These are phyloP conservation scores for Sutorius australiensis DNA, from an alignment of 768 basidiomycete species.

Conservation along the genomic window DNA sequence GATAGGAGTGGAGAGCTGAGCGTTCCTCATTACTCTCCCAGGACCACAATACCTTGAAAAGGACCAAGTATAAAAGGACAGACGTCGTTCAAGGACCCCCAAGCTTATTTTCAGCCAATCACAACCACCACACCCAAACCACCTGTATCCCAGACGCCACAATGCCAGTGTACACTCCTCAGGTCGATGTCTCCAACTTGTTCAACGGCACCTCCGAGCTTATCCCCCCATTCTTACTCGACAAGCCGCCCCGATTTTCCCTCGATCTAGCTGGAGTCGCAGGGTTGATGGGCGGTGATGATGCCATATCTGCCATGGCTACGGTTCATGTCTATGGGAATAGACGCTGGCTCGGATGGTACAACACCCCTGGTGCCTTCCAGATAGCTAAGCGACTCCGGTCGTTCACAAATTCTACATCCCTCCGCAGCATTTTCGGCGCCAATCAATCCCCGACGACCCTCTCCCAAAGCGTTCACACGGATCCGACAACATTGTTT, in stretches of 20 bases:
- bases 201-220: background rate
- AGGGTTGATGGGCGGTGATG: conserved; percentile 30
- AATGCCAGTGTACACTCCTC: conserved; percentile 3
- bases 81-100: too few species aligned
- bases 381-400: conserved; percentile 22
- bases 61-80: too few species aligned
- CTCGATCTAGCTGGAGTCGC: conserved; percentile 24
- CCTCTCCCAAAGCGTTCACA: conserved; percentile 12
- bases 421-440: background rate
- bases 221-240: background rate
- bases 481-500: conserved; percentile 21
- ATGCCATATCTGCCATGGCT: conserved; percentile 30
- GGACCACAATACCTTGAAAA: too few species aligned
- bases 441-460: background rate
- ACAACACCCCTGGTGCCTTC: conserved; percentile 33
- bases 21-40: too few species aligned
- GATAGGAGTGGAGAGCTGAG: too few species aligned
- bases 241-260: conserved; percentile 7
- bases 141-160: background rate
- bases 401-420: conserved; percentile 12
- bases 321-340: conserved; percentile 26
- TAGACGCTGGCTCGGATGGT: conserved; percentile 32
- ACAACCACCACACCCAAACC: background rate
- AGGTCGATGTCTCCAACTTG: background rate
- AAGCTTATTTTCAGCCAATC: background rate